Evolutionary conservation across 768 basidiomycete species (phyloP).

Genomic region (Mycena metata): DNA sequence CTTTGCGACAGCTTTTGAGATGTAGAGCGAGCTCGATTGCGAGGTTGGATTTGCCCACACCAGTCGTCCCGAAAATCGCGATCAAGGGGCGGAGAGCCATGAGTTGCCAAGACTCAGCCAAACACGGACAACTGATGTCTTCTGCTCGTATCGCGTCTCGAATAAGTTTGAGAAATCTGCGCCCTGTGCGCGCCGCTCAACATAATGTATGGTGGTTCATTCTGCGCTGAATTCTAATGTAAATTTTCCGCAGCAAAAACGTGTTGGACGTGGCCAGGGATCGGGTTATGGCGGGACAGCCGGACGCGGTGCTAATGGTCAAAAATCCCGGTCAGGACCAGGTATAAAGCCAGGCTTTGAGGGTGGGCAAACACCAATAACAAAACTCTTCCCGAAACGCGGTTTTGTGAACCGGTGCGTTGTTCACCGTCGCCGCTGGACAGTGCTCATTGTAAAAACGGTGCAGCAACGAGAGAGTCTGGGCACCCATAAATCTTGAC

Average conservation of each 20-base stretch:
- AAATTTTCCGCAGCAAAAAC: slow-evolving; percentile 78
- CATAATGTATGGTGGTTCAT: slow-evolving; percentile 62
- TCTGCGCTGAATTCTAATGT: not conserved
- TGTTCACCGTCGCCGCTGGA: not conserved
- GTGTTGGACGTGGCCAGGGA: slow-evolving; percentile 93
- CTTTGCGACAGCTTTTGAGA: slow-evolving; percentile 64
- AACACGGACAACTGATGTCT: slow-evolving; percentile 50
- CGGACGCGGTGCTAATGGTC: slow-evolving; percentile 95
- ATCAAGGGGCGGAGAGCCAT: slow-evolving; percentile 76
- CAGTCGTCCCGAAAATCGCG: slow-evolving; percentile 92
- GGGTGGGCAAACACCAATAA: slow-evolving; percentile 96
- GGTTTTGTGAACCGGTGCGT: slow-evolving; percentile 95
- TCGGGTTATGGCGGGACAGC: slow-evolving; percentile 94
- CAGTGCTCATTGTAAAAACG: slow-evolving; percentile 13
- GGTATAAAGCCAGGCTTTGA: slow-evolving; percentile 91
- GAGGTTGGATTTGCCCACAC: slow-evolving; percentile 95
- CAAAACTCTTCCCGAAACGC: slow-evolving; percentile 90
- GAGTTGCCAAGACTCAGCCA: not conserved
- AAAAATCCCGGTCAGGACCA: slow-evolving; percentile 91
- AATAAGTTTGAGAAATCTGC: slow-evolving; percentile 78
- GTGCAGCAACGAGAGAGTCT: slow-evolving; percentile 77
- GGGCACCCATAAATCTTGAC: slow-evolving; percentile 88
- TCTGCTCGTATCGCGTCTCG: slow-evolving; percentile 52
- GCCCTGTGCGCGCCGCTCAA: slow-evolving; percentile 77
- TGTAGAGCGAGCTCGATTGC: slow-evolving; percentile 88